These are phyloP conservation scores for Ceratocystis cubensis DNA, from an alignment of 2,329 filamentous ascomycete species.

Conservation along the genomic window DNA sequence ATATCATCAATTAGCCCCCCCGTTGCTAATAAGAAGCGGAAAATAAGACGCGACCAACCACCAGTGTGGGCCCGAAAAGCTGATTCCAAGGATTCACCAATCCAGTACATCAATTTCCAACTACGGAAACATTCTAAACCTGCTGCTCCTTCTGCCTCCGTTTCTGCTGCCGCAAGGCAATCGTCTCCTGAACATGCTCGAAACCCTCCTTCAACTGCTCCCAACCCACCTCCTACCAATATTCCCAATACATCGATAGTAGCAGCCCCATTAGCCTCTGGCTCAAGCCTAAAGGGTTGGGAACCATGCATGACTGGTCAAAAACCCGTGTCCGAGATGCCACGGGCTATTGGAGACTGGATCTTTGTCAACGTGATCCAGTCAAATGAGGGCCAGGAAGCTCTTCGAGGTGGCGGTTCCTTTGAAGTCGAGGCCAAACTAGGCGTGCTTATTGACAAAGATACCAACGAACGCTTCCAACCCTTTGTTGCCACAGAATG, in stretches of 20 bases:
- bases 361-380: conserved; percentile 59
- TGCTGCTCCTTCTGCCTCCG: conserved; percentile 29
- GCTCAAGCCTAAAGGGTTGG: conserved; percentile 40
- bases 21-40: conserved; percentile 32
- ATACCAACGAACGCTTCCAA: conserved; percentile 55
- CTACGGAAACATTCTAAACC: conserved; percentile 31
- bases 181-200: conserved; percentile 37
- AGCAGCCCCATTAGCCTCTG: neutral
- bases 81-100: conserved; percentile 29
- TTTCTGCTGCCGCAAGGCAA: conserved; percentile 27
- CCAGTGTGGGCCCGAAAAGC: conserved; percentile 40
- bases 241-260: neutral
- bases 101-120: conserved; percentile 35
- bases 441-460: conserved; percentile 64
- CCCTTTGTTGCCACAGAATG: conserved; percentile 59
- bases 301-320: conserved; percentile 56
- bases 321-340: conserved; percentile 60
- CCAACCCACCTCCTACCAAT: conserved; percentile 22
- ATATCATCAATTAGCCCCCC: conserved; percentile 5
- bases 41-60: conserved; percentile 28
- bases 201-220: conserved; percentile 22
- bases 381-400: conserved; percentile 52
- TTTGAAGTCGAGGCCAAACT: conserved; percentile 94
- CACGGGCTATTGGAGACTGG: conserved; percentile 68
- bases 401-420: conserved; percentile 52